Conservation (phyloP, 129 eudicot species). For the Tagetes patula region DNA sequence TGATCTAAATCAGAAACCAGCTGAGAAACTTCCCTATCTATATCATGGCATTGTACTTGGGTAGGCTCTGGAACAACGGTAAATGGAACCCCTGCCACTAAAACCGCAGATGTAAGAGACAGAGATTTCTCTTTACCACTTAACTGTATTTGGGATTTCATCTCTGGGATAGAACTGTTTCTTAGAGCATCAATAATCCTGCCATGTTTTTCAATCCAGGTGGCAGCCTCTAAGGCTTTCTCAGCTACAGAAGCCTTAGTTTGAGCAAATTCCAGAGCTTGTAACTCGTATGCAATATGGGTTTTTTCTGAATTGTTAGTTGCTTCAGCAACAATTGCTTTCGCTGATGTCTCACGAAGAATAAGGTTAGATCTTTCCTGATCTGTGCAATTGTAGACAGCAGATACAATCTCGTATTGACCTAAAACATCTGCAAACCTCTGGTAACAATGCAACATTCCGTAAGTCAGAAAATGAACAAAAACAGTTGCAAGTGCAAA, state of each 20-base stretch:
- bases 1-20: constrained; percentile 63
- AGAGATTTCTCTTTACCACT: constrained; percentile 57
- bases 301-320: constrained; percentile 63
- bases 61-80: constrained; percentile 99
- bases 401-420: constrained; percentile 75
- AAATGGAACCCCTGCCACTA: constrained; percentile 89
- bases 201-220: constrained; percentile 93
- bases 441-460: constrained; percentile 42
- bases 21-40: constrained; percentile 82
- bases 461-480: constrained; percentile 14
- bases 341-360: constrained; percentile 81
- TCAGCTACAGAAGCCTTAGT: constrained; percentile 67
- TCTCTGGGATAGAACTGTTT: constrained; percentile 69
- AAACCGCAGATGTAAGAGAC: constrained; percentile 86
- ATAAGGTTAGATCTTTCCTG: constrained; percentile 79
- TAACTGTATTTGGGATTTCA: constrained; percentile 48
- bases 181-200: constrained; percentile 87
- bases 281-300: constrained; percentile 63
- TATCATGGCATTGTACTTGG: constrained; percentile 91
- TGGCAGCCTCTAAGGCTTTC: constrained; percentile 72
- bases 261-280: constrained; percentile 76
- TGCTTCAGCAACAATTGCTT: constrained; percentile 71
- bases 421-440: constrained; percentile 64
- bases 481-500: constrained; percentile 19
- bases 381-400: constrained; percentile 59